Conservation (phyloP, 208 protist genomes). For the Leishmania guyanensis region DNA sequence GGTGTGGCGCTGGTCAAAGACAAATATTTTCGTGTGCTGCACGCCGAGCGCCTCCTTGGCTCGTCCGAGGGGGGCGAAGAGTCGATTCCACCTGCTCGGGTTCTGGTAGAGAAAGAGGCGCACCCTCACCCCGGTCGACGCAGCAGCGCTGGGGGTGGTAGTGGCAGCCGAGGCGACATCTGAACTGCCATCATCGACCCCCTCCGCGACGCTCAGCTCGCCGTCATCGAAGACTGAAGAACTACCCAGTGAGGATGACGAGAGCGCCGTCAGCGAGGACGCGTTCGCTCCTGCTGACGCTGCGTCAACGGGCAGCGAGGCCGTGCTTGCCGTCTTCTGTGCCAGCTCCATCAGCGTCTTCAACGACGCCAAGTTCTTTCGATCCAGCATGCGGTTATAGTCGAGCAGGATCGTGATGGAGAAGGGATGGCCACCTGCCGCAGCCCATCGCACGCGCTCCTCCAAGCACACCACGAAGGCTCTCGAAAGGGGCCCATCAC, state of each 20-base stretch:
- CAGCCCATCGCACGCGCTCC: constrained; percentile 45
- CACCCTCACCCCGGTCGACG: constrained; percentile 35
- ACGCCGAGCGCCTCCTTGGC: constrained; percentile 88
- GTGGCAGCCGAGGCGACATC: neutral
- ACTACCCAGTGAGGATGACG: neutral
- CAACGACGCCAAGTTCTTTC: constrained; percentile 60
- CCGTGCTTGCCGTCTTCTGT: constrained; percentile 20
- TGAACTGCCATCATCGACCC: neutral
- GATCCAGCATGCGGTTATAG: constrained; percentile 84
- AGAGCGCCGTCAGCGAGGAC: neutral
- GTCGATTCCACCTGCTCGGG: constrained; percentile 57
- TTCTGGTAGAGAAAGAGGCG: constrained; percentile 70
- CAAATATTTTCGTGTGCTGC: constrained; percentile 95
- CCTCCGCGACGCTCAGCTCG: constrained; percentile 2
- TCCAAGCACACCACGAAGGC: constrained; percentile 59
- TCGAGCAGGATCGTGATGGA: constrained; percentile 72
- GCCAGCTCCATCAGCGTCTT: constrained; percentile 42
- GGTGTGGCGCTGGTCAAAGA: constrained; percentile 87
- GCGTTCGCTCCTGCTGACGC: neutral
- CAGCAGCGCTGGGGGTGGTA: neutral
- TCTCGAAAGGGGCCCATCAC: constrained; percentile 62
- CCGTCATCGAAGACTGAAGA: constrained; percentile 1
- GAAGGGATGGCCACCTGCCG: constrained; percentile 29
- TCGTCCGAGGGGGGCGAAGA: constrained; percentile 61
- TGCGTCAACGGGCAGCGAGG: constrained; percentile 16